These are phyloP conservation scores for Litsea cubeba DNA, from an alignment of 164 flowering plant species.

Conservation along the genomic window DNA sequence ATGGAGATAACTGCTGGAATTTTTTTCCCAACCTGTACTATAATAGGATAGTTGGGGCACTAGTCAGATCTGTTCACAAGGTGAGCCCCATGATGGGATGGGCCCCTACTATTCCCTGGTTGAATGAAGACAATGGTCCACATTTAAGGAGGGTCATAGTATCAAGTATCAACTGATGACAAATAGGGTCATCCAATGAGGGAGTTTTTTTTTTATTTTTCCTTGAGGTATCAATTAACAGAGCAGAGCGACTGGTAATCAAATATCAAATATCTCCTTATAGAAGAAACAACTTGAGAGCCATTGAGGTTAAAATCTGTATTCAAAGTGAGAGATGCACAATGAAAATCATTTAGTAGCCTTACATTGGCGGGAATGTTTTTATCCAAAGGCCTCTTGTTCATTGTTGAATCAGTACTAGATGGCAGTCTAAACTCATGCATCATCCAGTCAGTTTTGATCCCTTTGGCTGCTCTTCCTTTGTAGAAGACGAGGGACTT, in stretches of 20 bases:
- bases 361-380: slow-evolving; percentile 62
- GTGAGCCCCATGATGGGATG: too few relatives aligned
- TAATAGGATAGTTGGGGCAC: too few relatives aligned
- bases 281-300: background rate
- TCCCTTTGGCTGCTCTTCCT: slow-evolving; percentile 95
- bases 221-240: background rate
- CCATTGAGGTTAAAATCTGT: background rate
- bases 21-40: too few relatives aligned
- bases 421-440: slow-evolving; percentile 93
- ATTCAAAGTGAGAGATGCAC: background rate
- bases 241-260: background rate
- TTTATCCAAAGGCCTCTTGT: slow-evolving; percentile 51
- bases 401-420: slow-evolving; percentile 32
- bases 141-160: too few relatives aligned
- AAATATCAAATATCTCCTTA: background rate
- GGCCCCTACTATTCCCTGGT: too few relatives aligned
- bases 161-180: too few relatives aligned
- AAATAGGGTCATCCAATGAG: too few relatives aligned
- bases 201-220: too few relatives aligned
- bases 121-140: too few relatives aligned
- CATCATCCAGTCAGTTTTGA: slow-evolving; percentile 99
- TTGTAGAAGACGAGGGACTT: slow-evolving; percentile 93
- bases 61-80: too few relatives aligned
- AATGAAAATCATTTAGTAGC: background rate
- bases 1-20: background rate